Evolutionary conservation across 352 stramenopile species (phyloP).

Genomic region (Pythium vanterpoolii): DNA sequence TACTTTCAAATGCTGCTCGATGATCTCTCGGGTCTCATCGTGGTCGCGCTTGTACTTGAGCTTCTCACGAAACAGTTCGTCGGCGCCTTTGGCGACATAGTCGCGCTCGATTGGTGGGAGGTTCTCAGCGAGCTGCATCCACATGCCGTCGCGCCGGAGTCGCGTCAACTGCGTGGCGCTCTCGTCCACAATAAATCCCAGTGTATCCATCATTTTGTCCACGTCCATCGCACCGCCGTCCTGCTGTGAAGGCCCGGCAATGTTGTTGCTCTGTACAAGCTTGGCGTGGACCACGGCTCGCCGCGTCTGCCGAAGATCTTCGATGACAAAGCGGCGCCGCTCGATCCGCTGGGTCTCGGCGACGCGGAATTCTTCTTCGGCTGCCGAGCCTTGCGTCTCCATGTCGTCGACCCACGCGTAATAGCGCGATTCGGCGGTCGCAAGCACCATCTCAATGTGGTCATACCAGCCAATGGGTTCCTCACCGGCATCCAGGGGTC

Average conservation of each 20-base stretch:
- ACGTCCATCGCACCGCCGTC: neutral
- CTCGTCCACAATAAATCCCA: slow-evolving; percentile 36
- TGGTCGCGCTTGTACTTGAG: slow-evolving; percentile 54
- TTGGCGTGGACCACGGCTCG: slow-evolving; percentile 1
- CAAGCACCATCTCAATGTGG: slow-evolving; percentile 28
- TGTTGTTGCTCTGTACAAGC: neutral
- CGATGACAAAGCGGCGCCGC: slow-evolving; percentile 8
- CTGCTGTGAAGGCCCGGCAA: neutral
- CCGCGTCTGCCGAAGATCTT: slow-evolving; percentile 9
- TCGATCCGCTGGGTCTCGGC: slow-evolving; percentile 15
- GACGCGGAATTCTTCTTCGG: slow-evolving; percentile 14
- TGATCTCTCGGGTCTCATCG: slow-evolving; percentile 27
- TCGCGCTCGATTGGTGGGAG: slow-evolving; percentile 41
- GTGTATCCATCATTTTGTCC: slow-evolving; percentile 38
- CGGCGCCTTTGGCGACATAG: slow-evolving; percentile 45
- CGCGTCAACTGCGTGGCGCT: slow-evolving; percentile 29
- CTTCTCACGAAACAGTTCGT: slow-evolving; percentile 60
- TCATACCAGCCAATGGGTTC: slow-evolving; percentile 25
- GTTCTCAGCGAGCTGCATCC: slow-evolving; percentile 39
- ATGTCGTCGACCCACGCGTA: slow-evolving; percentile 20
- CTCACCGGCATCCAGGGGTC: slow-evolving; percentile 6
- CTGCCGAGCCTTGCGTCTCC: slow-evolving; percentile 19
- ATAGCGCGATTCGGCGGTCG: slow-evolving; percentile 22
- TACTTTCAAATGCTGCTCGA: slow-evolving; percentile 40
- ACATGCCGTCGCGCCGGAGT: slow-evolving; percentile 22